Evolutionary conservation across 192 early-diverging fungal genomes (phyloP), one percentile per base, ranked within the genome.

Genomic region (Coemansia sp.): DNA sequence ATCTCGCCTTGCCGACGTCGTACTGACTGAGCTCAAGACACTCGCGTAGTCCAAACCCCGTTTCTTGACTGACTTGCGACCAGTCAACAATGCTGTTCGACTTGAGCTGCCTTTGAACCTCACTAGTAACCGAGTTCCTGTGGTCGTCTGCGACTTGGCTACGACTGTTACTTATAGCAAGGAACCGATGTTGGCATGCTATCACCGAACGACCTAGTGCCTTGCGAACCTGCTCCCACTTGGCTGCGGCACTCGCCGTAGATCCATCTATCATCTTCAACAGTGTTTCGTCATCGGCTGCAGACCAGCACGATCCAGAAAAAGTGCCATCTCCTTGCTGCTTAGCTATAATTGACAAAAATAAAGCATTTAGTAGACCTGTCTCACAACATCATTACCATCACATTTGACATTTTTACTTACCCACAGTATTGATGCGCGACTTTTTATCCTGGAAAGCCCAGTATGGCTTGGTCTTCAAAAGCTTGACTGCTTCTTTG

Each of bases 1-100:
- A 74, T 10, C 38, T 42, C 7, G 20, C 13, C 31, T 74, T 74
- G 15, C 66, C 72, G 1, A 0, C 60, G 27, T 54, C 43, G 31
- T 49, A 42, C 22, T 51, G 38, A 7, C 44, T 63, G 60, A 18
- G 42, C 40, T 74, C 72, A 57, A 74, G 22, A 16, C 72, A 74
- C 34, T 54, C 43, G 34, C 13, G 65, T 46, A 47, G 12, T 3
- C 42, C 42, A 16, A 44, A 12, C 42, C 42, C 42, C 42, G 42
- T 44, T 44, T 9, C 15, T 16, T 44, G 42, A 11, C 42, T 44
- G 15, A 44, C 42, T 16, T 51, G 9, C 3, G 34, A n/a, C 72
- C 72, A 74, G 22, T 74, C 72, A n/a, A 74, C 60, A 9, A 8
- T 11, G 20, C 42, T 12, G 10, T 12, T 44, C 42, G 15, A 44